Base-by-base conservation (phyloP, 2,329 filamentous ascomycete species). In the Diaporthe amygdali region DNA sequence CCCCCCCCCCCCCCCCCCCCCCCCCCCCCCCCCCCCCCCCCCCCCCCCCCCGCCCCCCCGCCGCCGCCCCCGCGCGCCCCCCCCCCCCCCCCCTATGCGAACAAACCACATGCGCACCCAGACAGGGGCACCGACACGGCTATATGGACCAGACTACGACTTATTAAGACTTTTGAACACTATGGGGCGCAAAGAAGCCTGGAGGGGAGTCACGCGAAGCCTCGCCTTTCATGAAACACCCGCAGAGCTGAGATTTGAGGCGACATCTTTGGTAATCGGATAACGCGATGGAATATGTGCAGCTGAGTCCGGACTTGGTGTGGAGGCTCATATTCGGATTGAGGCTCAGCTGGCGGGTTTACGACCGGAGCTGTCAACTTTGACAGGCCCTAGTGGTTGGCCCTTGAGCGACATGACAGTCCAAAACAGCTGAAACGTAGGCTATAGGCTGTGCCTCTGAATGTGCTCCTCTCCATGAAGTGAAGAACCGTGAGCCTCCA, bases 291-390 rank as follows among this genome's bases (percentile, higher is more conserved):
- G 15, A 54, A 41, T 47, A n/a, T 10, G 46, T 66, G 55, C 41
- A 59, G 70, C 66, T 72, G 66, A 61, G 37, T 51, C 56, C 52
- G 47, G 46, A 30, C 27, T 55, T 30, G 51, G 32, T 30, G 25
- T 41, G 39, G 44, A 34, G 32, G 20, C 66, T 34, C 41, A 59
- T 22, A 20, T 2, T 34, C 25, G 22, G 52, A 17, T 39, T 59
- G 66, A 68, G 52, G 66, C 52, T 68, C 52, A 68, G 66, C 27
- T 15, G 25, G 52, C 22, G 8, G 27, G n/a, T 56, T 34, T 15
- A 68, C 44, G 22, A 41, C 44, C 44, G 32, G 22, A 30, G 52
- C 52, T 22, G 66, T 22, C 27, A 56, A 46, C n/a, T 37, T 55
- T 27, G 39, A 49, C 39, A 56, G 32, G 52, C 41, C 20, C 41